These are phyloP conservation scores for Centella asiatica DNA, from an alignment of 129 eudicot species.

Conservation along the genomic window DNA sequence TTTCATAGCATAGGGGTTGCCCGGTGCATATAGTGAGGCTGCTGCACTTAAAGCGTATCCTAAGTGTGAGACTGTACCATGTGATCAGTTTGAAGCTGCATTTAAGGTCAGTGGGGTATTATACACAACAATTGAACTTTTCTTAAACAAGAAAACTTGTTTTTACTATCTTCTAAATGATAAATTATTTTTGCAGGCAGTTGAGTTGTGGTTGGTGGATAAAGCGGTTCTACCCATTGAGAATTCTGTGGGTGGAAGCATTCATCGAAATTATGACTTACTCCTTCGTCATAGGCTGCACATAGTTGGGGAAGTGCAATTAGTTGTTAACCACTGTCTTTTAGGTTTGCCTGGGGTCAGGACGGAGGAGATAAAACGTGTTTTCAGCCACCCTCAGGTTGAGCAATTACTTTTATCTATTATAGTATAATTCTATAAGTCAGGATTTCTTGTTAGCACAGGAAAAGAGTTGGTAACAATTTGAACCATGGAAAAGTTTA, in stretches of 20 bases:
- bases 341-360: slow-evolving; percentile 87
- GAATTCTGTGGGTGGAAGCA: slow-evolving; percentile 91
- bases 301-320: slow-evolving; percentile 89
- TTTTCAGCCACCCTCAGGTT: slow-evolving; percentile 93
- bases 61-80: slow-evolving; percentile 86
- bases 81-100: slow-evolving; percentile 85
- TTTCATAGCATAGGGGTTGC: slow-evolving; percentile 55
- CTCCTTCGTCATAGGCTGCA: slow-evolving; percentile 90
- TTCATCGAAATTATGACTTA: slow-evolving; percentile 82
- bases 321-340: slow-evolving; percentile 85
- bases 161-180: background rate
- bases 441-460: background rate
- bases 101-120: slow-evolving; percentile 56
- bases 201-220: slow-evolving; percentile 89
- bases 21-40: slow-evolving; percentile 92
- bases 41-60: slow-evolving; percentile 97
- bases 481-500: background rate
- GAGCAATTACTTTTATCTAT: slow-evolving; percentile 8
- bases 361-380: slow-evolving; percentile 82
- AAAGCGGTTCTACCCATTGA: slow-evolving; percentile 94
- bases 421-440: background rate
- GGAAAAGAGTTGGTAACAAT: background rate
- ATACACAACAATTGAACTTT: slow-evolving; percentile 1
- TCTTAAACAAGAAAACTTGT: background rate
- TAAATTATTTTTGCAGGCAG: slow-evolving; percentile 51